Conservation (phyloP, 306 rosid species). For the Cucurbita ficifolia region DNA sequence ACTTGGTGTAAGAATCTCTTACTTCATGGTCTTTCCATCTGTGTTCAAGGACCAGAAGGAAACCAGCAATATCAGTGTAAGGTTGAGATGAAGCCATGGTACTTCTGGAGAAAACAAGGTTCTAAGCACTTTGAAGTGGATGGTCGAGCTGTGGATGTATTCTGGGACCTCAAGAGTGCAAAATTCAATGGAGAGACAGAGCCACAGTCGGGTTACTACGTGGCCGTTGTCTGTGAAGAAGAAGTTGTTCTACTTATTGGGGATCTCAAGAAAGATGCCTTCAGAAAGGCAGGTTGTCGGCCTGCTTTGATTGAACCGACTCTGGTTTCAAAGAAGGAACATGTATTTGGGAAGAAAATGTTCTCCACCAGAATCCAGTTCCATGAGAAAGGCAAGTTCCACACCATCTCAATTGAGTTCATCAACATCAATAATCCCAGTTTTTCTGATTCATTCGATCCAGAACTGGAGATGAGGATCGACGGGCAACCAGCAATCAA, state of each 20-base stretch:
- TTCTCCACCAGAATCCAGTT: conserved; percentile 52
- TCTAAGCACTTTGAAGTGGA: conserved; percentile 55
- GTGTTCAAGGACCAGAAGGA: conserved; percentile 46
- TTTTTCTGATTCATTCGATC: conserved; percentile 32
- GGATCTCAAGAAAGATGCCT: conserved; percentile 69
- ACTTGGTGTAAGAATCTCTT: conserved; percentile 82
- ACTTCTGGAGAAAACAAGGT: conserved; percentile 86
- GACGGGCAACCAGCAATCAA: conserved; percentile 63
- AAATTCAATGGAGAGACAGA: conserved; percentile 62
- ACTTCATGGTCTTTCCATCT: conserved; percentile 64
- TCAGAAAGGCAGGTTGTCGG: conserved; percentile 44
- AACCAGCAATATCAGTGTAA: conserved; percentile 42
- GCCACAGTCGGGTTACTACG: conserved; percentile 61
- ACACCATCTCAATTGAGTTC: conserved; percentile 61
- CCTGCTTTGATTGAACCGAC: conserved; percentile 56
- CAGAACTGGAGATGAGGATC: conserved; percentile 70
- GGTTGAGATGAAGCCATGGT: conserved; percentile 89
- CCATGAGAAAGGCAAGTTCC: conserved; percentile 36
- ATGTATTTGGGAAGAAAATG: conserved; percentile 55
- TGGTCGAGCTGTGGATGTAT: conserved; percentile 39
- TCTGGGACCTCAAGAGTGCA: conserved; percentile 79
- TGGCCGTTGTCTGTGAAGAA: conserved; percentile 54
- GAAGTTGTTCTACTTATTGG: conserved; percentile 68
- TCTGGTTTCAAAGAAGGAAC: conserved; percentile 59
- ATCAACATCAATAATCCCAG: conserved; percentile 15